Percentiles rank a stretch among this genome's conserved stretches.
These are phyloP conservation scores for Dicorynia guianensis DNA, from an alignment of 306 rosid species.

Conservation along the genomic window DNA sequence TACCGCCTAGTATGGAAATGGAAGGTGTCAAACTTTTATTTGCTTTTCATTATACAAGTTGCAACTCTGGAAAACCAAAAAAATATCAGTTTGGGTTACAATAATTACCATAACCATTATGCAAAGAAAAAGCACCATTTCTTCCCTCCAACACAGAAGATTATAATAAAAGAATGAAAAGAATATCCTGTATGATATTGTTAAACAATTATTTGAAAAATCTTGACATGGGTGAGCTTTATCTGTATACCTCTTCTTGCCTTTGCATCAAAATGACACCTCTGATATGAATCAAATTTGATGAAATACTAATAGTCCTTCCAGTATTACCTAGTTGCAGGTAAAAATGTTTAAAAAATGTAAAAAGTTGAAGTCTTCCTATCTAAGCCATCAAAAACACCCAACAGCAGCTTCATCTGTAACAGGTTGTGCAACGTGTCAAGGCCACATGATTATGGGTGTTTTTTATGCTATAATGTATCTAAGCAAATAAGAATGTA, in stretches of 20 bases:
- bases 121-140: constrained; percentile 40
- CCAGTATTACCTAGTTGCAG: constrained; percentile 43
- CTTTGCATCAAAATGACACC: constrained; percentile 39
- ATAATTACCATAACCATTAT: constrained; percentile 36
- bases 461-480: constrained; percentile 12
- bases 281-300: constrained; percentile 30
- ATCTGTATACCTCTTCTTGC: constrained; percentile 48
- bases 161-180: constrained; percentile 52
- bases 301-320: constrained; percentile 42
- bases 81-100: constrained; percentile 32
- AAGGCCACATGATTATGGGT: constrained; percentile 25
- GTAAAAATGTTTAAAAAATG: constrained; percentile 38
- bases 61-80: constrained; percentile 40
- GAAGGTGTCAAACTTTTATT: constrained; percentile 34
- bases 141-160: constrained; percentile 31
- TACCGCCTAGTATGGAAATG: constrained; percentile 23
- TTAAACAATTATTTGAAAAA: constrained; percentile 44
- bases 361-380: constrained; percentile 37
- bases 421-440: constrained; percentile 44
- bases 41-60: constrained; percentile 34
- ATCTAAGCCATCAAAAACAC: constrained; percentile 40
- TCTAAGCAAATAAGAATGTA: constrained; percentile 18
- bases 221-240: constrained; percentile 44
- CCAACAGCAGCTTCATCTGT: constrained; percentile 54
- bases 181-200: constrained; percentile 47